phyloP scores from a whole-genome alignment of 2,329 filamentous ascomycete genomes.

The Diplodia intermedia region DNA sequence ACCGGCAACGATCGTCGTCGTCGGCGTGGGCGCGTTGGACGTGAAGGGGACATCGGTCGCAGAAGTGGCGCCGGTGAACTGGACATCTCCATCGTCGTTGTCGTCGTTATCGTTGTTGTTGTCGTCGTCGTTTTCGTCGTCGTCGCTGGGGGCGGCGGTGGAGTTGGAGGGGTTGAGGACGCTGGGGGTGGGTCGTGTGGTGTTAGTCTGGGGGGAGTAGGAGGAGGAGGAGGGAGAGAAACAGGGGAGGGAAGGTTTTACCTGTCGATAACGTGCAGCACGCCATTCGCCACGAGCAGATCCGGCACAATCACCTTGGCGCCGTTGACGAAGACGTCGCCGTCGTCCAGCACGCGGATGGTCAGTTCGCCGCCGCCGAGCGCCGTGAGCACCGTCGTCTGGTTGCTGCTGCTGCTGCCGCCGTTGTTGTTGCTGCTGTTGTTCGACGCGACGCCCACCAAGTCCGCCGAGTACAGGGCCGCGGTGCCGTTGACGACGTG shows the following conservation, averaged over 20 bases:
- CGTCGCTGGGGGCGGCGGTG: constrained; percentile 50
- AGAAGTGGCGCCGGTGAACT: constrained; percentile 61
- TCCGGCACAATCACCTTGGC: constrained; percentile 52
- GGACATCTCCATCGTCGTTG: constrained; percentile 54
- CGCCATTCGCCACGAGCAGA: constrained; percentile 54
- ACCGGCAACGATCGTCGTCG: constrained; percentile 44
- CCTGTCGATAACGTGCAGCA: constrained; percentile 63
- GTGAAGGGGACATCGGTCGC: constrained; percentile 62
- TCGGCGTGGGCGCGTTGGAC: constrained; percentile 57
- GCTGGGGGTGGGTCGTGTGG: constrained; percentile 30
- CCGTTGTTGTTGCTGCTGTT: constrained; percentile 47
- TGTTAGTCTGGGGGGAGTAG: no score
- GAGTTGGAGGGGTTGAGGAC: constrained; percentile 64
- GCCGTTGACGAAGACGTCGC: constrained; percentile 52
- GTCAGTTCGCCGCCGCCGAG: constrained; percentile 49
- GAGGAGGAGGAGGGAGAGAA: no score
- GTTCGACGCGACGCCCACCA: background rate
- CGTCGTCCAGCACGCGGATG: constrained; percentile 44
- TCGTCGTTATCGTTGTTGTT: constrained; percentile 44
- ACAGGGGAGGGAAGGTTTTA: constrained; percentile 43
- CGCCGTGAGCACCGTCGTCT: constrained; percentile 43
- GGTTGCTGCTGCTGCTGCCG: constrained; percentile 48
- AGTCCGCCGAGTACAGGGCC: constrained; percentile 56
- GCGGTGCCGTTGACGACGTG: constrained; percentile 66
- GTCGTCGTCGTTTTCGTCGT: constrained; percentile 49